Evolutionary conservation across 139 green algal species (phyloP).

Genomic region (Coccomyxa sp.): DNA sequence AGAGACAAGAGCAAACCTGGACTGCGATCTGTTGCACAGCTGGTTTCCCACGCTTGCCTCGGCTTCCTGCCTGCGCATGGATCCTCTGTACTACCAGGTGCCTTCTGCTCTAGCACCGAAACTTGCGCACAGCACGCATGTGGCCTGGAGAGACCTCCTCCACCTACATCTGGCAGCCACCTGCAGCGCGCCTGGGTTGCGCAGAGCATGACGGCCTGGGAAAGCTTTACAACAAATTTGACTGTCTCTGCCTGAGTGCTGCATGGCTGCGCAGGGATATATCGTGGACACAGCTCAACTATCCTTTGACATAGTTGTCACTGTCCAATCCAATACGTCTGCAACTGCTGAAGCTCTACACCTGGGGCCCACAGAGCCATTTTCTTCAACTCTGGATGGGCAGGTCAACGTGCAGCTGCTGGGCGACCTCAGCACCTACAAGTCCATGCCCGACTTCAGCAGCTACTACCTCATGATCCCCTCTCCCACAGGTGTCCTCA

Average conservation of each 20-base stretch:
- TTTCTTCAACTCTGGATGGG: constrained; percentile 21
- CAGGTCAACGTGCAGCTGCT: constrained; percentile 57
- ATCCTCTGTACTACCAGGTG: constrained; percentile 65
- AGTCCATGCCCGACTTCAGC: constrained; percentile 50
- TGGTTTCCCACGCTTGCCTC: constrained; percentile 35
- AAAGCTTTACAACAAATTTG: background rate
- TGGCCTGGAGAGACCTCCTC: background rate
- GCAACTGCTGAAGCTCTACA: constrained; percentile 29
- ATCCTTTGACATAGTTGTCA: background rate
- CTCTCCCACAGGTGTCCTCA: constrained; percentile 8
- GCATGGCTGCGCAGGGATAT: background rate
- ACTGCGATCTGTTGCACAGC: constrained; percentile 61
- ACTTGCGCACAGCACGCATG: background rate
- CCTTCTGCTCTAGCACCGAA: background rate
- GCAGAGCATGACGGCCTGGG: background rate
- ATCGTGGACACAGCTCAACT: background rate
- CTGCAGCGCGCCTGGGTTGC: background rate
- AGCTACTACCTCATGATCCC: constrained; percentile 39
- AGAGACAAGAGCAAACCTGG: constrained; percentile 51
- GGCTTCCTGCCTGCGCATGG: constrained; percentile 69
- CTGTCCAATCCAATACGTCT: background rate
- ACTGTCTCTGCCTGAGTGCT: background rate
- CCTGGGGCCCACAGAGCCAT: constrained; percentile 50
- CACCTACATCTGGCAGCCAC: background rate
- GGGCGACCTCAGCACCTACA: constrained; percentile 75